Evolutionary conservation across 495 filamentous ascomycete species (phyloP).

Genomic region (Penicillium soppii): DNA sequence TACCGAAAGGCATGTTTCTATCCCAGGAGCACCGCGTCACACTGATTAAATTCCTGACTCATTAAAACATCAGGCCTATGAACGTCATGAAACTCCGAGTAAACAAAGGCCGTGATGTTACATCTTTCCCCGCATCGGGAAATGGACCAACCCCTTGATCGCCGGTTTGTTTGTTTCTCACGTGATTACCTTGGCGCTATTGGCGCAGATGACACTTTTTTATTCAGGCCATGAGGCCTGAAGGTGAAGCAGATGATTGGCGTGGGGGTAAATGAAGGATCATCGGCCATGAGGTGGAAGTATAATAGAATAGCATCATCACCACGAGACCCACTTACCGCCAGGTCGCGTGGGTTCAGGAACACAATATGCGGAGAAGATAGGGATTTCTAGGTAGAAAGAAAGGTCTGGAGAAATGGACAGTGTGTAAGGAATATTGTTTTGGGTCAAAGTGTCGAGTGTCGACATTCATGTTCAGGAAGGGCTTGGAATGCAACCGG

Average conservation of each 20-base stretch:
- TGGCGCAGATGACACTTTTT: not conserved
- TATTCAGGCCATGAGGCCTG: not conserved
- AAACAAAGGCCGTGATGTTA: not conserved
- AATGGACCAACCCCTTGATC: not conserved
- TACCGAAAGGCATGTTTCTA: too few species aligned
- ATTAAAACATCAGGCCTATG: not conserved
- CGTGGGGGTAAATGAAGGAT: not conserved
- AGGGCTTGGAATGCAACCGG: too few species aligned
- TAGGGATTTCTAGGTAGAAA: too few species aligned
- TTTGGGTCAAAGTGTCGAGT: too few species aligned
- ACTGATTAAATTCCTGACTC: not conserved
- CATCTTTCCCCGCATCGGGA: not conserved
- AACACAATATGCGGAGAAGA: too few species aligned
- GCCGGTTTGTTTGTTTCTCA: not conserved
- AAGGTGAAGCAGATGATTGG: not conserved
- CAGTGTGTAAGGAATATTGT: too few species aligned
- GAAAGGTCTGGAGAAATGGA: too few species aligned
- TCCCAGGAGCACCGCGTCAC: not conserved
- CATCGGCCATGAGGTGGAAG: not conserved
- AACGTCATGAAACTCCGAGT: not conserved
- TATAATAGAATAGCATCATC: not conserved
- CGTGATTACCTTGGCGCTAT: constrained; percentile 1
- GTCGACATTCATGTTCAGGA: too few species aligned
- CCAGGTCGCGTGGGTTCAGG: not conserved
- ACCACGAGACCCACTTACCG: not conserved